These are phyloP conservation scores for Yarrowia sp. DNA, from an alignment of 805 yeast species.

Conservation along the genomic window DNA sequence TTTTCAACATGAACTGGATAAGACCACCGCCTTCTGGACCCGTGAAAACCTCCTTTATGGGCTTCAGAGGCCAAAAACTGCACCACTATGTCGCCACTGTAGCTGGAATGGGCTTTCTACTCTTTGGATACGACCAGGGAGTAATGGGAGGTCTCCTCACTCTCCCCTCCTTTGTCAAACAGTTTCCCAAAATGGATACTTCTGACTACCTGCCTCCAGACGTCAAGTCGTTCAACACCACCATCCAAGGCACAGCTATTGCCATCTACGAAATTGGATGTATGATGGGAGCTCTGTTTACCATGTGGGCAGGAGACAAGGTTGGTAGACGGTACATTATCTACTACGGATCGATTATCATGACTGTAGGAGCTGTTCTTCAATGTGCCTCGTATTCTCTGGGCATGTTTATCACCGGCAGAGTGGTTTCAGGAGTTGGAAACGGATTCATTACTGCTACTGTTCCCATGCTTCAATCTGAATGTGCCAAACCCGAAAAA, in stretches of 20 bases:
- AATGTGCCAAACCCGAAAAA: background rate
- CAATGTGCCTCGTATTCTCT: conserved; percentile 7
- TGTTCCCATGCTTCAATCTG: conserved; percentile 1
- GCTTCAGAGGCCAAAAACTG: background rate
- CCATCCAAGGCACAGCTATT: background rate
- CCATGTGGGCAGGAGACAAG: conserved; percentile 47
- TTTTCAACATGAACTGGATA: background rate
- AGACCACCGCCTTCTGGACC: background rate
- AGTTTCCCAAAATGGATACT: conserved; percentile 7
- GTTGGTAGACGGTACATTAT: conserved; percentile 44
- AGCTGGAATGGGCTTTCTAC: conserved; percentile 39
- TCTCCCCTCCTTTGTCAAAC: background rate
- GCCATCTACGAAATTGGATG: conserved; percentile 58
- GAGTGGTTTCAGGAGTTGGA: background rate
- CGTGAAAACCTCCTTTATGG: conserved; percentile 4
- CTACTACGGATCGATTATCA: background rate
- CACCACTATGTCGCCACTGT: conserved; percentile 26
- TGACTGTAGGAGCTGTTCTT: background rate
- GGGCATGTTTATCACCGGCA: conserved; percentile 1
- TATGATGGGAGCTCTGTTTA: conserved; percentile 23
- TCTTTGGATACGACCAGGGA: conserved; percentile 69
- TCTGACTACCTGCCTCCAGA: background rate
- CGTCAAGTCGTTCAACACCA: conserved; percentile 4
- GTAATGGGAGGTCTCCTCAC: conserved; percentile 52
- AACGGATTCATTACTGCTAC: conserved; percentile 1